Conservation (phyloP, 768 basidiomycete species). For the Lactarius akahatsu region DNA sequence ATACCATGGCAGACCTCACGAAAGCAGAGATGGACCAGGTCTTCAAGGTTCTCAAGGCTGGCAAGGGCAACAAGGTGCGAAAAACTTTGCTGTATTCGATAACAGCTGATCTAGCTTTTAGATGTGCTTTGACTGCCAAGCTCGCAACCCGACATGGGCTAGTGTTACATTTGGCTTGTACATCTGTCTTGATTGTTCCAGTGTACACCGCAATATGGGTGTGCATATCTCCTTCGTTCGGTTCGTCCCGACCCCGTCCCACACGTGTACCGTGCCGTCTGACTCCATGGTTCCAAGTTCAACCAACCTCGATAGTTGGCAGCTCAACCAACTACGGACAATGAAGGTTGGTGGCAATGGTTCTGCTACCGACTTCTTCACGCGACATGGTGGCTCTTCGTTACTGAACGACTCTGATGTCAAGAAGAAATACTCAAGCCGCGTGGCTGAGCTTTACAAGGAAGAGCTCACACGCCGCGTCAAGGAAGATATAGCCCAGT, state of each 20-base stretch:
- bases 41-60: slow-evolving; percentile 76
- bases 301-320: slow-evolving; percentile 96
- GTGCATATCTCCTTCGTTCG: slow-evolving; percentile 97
- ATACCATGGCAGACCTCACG: slow-evolving; percentile 66
- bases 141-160: slow-evolving; percentile 97
- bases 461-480: slow-evolving; percentile 83
- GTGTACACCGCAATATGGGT: slow-evolving; percentile 92
- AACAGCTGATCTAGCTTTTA: slow-evolving; percentile 34
- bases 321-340: slow-evolving; percentile 81
- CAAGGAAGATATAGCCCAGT: slow-evolving; percentile 72
- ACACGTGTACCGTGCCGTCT: not conserved
- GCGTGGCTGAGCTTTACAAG: slow-evolving; percentile 85
- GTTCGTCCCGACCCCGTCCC: slow-evolving; percentile 44
- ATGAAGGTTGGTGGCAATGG: slow-evolving; percentile 97
- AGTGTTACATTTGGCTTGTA: slow-evolving; percentile 96
- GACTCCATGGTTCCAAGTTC: slow-evolving; percentile 53
- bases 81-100: not conserved
- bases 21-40: slow-evolving; percentile 87
- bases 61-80: slow-evolving; percentile 85
- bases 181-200: slow-evolving; percentile 97
- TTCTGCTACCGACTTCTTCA: slow-evolving; percentile 84
- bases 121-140: slow-evolving; percentile 93
- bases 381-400: slow-evolving; percentile 75
- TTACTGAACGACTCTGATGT: slow-evolving; percentile 71
- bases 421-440: slow-evolving; percentile 87